Conservation (phyloP, 331 rosid genomes). For the Arachis monticola region DNA sequence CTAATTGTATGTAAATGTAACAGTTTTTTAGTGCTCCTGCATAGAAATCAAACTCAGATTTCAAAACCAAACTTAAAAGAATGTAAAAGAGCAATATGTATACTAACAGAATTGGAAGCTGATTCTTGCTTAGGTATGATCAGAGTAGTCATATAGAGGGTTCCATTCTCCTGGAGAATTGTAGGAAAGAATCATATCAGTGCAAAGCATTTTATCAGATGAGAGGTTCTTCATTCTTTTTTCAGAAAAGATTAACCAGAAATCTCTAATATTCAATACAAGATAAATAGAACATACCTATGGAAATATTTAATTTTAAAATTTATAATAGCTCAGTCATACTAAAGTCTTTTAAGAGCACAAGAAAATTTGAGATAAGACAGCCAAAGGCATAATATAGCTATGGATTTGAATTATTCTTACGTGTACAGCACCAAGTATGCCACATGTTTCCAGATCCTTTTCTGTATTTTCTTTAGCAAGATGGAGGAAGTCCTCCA, state of each 20-base stretch:
- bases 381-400: slow-evolving; percentile 1
- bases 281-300: slow-evolving; percentile 4
- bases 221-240: slow-evolving; percentile 25
- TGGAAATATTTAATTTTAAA: not conserved
- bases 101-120: slow-evolving; percentile 80
- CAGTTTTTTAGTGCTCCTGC: too few species aligned
- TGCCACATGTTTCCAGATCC: slow-evolving; percentile 86
- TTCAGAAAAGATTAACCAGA: slow-evolving; percentile 3
- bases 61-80: slow-evolving; percentile 29
- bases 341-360: slow-evolving; percentile 16
- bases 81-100: slow-evolving; percentile 3
- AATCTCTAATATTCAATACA: slow-evolving; percentile 9
- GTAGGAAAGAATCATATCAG: slow-evolving; percentile 35
- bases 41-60: too few species aligned
- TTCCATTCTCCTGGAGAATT: slow-evolving; percentile 62
- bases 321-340: not conserved
- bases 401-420: slow-evolving; percentile 44
- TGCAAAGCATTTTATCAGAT: slow-evolving; percentile 10
- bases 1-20: too few species aligned
- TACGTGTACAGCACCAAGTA: slow-evolving; percentile 81
- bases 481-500: slow-evolving; percentile 78
- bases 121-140: slow-evolving; percentile 93
- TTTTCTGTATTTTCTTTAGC: slow-evolving; percentile 72
- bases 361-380: slow-evolving; percentile 11
- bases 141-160: slow-evolving; percentile 75